Conservation (phyloP, 2,329 filamentous ascomycete species). For the Pyricularia sp. region DNA sequence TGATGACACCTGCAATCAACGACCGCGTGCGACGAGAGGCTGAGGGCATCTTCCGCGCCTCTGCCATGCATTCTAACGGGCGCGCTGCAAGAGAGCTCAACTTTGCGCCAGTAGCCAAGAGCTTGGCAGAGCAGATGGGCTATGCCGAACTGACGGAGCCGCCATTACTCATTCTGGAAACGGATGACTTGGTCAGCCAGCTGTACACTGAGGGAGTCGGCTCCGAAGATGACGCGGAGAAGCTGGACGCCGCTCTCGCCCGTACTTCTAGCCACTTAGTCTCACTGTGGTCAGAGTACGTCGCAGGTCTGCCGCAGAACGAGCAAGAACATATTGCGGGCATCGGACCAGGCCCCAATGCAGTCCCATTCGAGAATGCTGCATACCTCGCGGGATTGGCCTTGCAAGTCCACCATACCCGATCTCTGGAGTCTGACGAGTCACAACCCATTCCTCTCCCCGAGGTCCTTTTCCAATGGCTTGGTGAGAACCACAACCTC, state of each 20-base stretch:
- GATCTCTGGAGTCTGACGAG: constrained; percentile 24
- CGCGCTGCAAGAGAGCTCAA: constrained; percentile 38
- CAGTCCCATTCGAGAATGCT: constrained; percentile 59
- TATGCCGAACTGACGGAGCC: constrained; percentile 53
- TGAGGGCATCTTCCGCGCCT: constrained; percentile 41
- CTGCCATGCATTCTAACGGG: constrained; percentile 29
- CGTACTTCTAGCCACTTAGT: constrained; percentile 37
- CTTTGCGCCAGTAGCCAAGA: constrained; percentile 59
- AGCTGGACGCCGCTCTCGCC: constrained; percentile 43
- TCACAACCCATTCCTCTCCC: constrained; percentile 44
- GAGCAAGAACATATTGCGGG: constrained; percentile 43
- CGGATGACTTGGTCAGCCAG: constrained; percentile 55
- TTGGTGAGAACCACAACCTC: constrained; percentile 60
- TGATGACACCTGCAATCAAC: constrained; percentile 41
- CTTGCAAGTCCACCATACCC: constrained; percentile 63
- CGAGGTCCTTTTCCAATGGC: constrained; percentile 71
- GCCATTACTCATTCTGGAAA: constrained; percentile 58
- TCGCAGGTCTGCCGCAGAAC: constrained; percentile 31
- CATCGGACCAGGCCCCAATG: constrained; percentile 51
- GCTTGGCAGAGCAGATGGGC: constrained; percentile 46
- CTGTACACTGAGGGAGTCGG: constrained; percentile 52
- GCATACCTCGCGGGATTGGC: constrained; percentile 66
- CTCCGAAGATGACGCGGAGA: constrained; percentile 39
- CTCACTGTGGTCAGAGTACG: constrained; percentile 42
- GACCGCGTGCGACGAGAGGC: constrained; percentile 40